A percentile compares a stretch with the other conserved stretches of the same genome.
These are phyloP conservation scores for Coemansia sp. DNA, from an alignment of 192 early-diverging fungal genomes.

Conservation along the genomic window DNA sequence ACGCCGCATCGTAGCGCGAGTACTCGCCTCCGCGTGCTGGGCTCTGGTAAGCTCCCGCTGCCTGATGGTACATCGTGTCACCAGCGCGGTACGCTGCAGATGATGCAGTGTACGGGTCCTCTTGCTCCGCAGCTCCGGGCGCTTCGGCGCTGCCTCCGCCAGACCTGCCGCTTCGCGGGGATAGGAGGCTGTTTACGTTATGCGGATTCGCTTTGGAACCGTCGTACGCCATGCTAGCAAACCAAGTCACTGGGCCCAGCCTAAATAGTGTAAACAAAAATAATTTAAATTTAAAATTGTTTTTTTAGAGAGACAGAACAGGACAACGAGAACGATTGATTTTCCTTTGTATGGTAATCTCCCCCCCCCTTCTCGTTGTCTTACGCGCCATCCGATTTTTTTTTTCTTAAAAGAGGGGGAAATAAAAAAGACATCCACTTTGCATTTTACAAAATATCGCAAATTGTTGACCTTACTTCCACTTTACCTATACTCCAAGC, in stretches of 20 bases:
- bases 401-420: too few species aligned
- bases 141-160: conserved; percentile 12
- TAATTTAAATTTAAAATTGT: too few species aligned
- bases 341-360: too few species aligned
- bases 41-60: conserved; percentile 9
- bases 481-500: too few species aligned
- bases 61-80: conserved; percentile 32
- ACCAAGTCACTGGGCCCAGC: too few species aligned
- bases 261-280: not conserved
- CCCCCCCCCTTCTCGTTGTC: too few species aligned
- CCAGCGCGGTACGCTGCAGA: conserved; percentile 11
- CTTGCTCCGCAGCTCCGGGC: conserved; percentile 18
- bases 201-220: conserved; percentile 37
- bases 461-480: too few species aligned
- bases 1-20: conserved; percentile 23
- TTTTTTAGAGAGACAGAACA: too few species aligned
- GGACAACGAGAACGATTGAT: too few species aligned
- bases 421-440: too few species aligned
- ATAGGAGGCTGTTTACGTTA: conserved; percentile 47
- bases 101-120: conserved; percentile 16
- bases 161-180: conserved; percentile 27
- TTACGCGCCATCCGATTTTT: too few species aligned
- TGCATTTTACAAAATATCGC: too few species aligned
- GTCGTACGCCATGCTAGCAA: conserved; percentile 47
- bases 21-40: conserved; percentile 20